phyloP scores from a whole-genome alignment of 306 rosid genomes.

The Senna siamea region DNA sequence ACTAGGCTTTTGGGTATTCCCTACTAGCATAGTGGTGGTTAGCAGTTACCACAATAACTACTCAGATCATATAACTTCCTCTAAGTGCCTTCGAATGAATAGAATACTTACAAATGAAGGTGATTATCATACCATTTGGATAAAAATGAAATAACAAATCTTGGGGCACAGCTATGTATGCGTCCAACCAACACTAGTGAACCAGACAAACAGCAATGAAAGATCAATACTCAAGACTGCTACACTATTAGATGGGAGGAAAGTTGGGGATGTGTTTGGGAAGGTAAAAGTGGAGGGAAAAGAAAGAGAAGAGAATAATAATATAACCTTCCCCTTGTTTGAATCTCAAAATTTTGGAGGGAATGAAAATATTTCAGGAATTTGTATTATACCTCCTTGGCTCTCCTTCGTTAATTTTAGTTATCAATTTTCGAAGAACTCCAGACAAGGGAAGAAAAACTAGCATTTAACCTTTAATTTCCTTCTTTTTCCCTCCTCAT shows the following conservation, averaged over 20 bases:
- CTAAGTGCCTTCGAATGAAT: neutral
- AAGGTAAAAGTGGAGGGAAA: too few relatives aligned
- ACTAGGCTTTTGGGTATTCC: neutral
- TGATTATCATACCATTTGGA: neutral
- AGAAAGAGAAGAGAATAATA: too few relatives aligned
- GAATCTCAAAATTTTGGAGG: too few relatives aligned
- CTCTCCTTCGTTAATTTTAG: too few relatives aligned
- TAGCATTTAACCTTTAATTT: too few relatives aligned
- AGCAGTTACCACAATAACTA: neutral
- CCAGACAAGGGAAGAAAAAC: too few relatives aligned
- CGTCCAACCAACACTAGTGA: neutral
- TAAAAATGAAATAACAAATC: neutral
- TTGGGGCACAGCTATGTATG: neutral
- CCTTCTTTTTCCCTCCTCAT: too few relatives aligned
- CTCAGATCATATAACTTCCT: neutral
- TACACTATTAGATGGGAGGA: neutral
- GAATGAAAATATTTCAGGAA: too few relatives aligned
- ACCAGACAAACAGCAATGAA: neutral
- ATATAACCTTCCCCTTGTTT: too few relatives aligned
- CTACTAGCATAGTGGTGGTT: neutral
- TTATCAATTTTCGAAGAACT: too few relatives aligned
- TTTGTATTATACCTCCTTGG: too few relatives aligned
- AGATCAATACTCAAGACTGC: neutral
- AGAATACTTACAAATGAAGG: neutral
- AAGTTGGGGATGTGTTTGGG: too few relatives aligned